These are phyloP conservation scores for Cyberlindnera euphorbiae DNA, from an alignment of 805 yeast genomes.

Conservation along the genomic window DNA sequence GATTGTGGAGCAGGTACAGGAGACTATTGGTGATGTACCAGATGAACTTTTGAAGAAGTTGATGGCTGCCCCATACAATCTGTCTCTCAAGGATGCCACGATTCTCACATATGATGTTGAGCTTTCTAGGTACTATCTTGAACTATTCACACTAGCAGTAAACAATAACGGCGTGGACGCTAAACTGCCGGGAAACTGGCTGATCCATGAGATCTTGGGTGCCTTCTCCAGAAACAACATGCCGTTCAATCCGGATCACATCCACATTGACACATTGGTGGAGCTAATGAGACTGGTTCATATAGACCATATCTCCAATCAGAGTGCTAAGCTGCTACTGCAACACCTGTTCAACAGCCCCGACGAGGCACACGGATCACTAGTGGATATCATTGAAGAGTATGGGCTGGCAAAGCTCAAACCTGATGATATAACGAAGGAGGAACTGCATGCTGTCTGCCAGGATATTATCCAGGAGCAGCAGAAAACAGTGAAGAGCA, in stretches of 20 bases:
- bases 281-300: slow-evolving; percentile 52
- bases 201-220: slow-evolving; percentile 78
- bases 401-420: slow-evolving; percentile 42
- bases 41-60: slow-evolving; percentile 50
- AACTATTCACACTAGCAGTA: slow-evolving; percentile 32
- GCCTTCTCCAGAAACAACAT: slow-evolving; percentile 48
- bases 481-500: slow-evolving; percentile 52
- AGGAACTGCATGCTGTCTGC: slow-evolving; percentile 28
- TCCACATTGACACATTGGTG: slow-evolving; percentile 42
- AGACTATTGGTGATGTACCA: slow-evolving; percentile 53
- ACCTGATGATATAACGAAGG: slow-evolving; percentile 32
- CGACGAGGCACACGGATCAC: slow-evolving; percentile 30
- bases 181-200: slow-evolving; percentile 65
- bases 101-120: slow-evolving; percentile 52
- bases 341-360: slow-evolving; percentile 53
- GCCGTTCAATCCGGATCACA: slow-evolving; percentile 27
- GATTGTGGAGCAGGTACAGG: slow-evolving; percentile 38
- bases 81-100: slow-evolving; percentile 71
- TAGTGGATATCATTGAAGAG: slow-evolving; percentile 47
- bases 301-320: slow-evolving; percentile 44
- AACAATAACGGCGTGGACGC: slow-evolving; percentile 23
- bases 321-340: slow-evolving; percentile 64
- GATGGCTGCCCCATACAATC: slow-evolving; percentile 42
- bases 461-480: slow-evolving; percentile 34
- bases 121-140: slow-evolving; percentile 49